These are phyloP conservation scores for Paramyrothecium sp. DNA, from an alignment of 2,329 filamentous ascomycete species.

Conservation along the genomic window DNA sequence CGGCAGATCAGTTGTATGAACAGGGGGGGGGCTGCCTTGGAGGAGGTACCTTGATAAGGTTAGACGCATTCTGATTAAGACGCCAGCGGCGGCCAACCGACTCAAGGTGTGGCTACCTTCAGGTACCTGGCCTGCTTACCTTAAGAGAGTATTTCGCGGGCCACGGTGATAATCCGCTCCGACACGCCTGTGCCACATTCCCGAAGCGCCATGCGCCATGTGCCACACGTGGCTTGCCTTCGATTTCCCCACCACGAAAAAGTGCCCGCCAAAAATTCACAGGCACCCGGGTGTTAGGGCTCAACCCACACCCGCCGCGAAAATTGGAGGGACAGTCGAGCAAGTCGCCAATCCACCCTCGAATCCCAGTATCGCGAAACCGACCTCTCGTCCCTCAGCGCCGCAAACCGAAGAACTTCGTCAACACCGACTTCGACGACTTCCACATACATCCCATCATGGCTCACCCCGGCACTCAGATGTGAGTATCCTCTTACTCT, in stretches of 20 bases:
- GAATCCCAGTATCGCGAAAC: conserved; percentile 24
- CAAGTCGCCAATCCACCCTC: conserved; percentile 21
- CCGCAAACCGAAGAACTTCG: neutral
- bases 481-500: conserved; percentile 45
- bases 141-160: too few species aligned
- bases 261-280: too few species aligned
- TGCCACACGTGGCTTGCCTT: neutral
- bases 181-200: too few species aligned
- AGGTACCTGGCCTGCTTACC: too few species aligned
- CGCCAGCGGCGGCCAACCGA: neutral
- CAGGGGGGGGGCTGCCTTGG: neutral
- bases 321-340: conserved; percentile 20
- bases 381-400: conserved; percentile 19
- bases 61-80: neutral
- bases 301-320: conserved; percentile 27
- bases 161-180: too few species aligned
- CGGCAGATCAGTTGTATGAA: neutral
- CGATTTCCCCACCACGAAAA: too few species aligned
- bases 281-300: conserved; percentile 19
- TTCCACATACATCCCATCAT: conserved; percentile 39
- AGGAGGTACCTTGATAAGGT: neutral
- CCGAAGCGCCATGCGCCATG: too few species aligned
- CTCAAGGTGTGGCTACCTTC: too few species aligned
- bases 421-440: conserved; percentile 23
- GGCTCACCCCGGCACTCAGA: conserved; percentile 61